phyloP scores from a whole-genome alignment of 2,329 filamentous ascomycete genomes.

The Raffaelea deltoideospora region DNA sequence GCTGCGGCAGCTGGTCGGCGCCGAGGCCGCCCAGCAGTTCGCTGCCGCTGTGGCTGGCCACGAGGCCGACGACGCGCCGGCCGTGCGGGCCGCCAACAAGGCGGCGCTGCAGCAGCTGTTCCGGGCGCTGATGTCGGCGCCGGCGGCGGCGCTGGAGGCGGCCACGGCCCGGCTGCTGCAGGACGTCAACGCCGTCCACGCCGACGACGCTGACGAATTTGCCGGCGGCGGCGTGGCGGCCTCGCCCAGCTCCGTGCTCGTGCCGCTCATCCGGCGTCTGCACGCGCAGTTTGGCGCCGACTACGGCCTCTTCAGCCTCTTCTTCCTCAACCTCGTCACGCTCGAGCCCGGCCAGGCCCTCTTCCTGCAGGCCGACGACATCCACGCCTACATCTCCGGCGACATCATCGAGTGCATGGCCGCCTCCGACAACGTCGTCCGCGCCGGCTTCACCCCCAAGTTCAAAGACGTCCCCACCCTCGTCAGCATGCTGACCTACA shows the following conservation, averaged over 20 bases:
- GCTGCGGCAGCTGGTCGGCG: constrained; percentile 51
- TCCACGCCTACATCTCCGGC: constrained; percentile 84
- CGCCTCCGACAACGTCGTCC: constrained; percentile 94
- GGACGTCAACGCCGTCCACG: no score
- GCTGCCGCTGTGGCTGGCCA: constrained; percentile 32
- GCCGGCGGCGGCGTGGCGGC: constrained; percentile 56
- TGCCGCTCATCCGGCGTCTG: constrained; percentile 61
- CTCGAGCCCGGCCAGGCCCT: constrained; percentile 82
- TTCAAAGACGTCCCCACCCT: constrained; percentile 92
- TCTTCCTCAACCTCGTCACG: constrained; percentile 93
- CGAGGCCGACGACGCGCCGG: constrained; percentile 21
- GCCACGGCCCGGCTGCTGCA: constrained; percentile 56
- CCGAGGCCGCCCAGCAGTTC: constrained; percentile 43
- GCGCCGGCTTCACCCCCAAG: constrained; percentile 93
- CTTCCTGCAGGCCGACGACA: constrained; percentile 92
- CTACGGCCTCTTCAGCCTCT: constrained; percentile 85
- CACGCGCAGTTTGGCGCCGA: constrained; percentile 77
- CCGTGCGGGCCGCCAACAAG: constrained; percentile 47
- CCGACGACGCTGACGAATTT: constrained; percentile 50
- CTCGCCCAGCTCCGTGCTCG: constrained; percentile 53
- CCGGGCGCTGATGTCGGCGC: constrained; percentile 64
- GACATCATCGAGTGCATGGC: constrained; percentile 99
- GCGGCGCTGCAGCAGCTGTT: constrained; percentile 63
- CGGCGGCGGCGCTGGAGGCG: constrained; percentile 45
- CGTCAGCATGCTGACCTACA: constrained; percentile 85